Conservation (phyloP, 805 yeast genomes). For the Aciculoconidium aculeatum region DNA sequence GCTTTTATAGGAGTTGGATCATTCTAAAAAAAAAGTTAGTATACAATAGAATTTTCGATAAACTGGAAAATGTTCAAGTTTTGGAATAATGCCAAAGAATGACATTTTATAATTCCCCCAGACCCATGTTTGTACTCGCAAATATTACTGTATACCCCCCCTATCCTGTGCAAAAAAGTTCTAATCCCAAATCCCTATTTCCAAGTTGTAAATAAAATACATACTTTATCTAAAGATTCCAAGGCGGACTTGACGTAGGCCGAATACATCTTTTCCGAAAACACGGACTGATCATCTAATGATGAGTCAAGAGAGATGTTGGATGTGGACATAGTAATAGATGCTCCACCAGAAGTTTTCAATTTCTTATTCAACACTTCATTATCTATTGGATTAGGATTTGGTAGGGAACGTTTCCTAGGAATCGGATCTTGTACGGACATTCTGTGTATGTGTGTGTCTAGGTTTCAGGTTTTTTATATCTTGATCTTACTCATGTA, state of each 20-base stretch:
- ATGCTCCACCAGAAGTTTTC: too few relatives aligned
- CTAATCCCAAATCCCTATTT: constrained; percentile 6
- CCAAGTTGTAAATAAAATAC: constrained; percentile 12
- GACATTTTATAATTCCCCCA: too few relatives aligned
- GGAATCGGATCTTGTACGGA: constrained; percentile 32
- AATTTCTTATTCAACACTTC: constrained; percentile 13
- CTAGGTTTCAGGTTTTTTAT: too few relatives aligned
- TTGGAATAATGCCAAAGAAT: too few relatives aligned
- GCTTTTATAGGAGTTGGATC: constrained; percentile 54
- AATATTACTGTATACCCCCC: not conserved
- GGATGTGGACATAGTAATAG: constrained; percentile 6
- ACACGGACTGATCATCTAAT: constrained; percentile 11
- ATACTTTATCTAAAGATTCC: constrained; percentile 56
- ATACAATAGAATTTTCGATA: not conserved
- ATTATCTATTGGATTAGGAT: constrained; percentile 10
- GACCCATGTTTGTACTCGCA: not conserved
- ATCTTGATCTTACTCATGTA: too few relatives aligned
- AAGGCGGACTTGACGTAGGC: constrained; percentile 60
- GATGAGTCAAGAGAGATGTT: too few relatives aligned
- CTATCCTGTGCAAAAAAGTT: constrained; percentile 6
- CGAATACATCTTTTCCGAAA: constrained; percentile 36
- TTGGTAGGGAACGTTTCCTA: constrained; percentile 23
- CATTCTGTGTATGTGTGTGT: too few relatives aligned
- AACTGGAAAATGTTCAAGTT: not conserved
- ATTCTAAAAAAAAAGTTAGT: constrained; percentile 14